Evolutionary conservation across 345 rosid species (phyloP), one percentile per base, ranked within the genome.

Genomic region (Hibiscus syriacus): DNA sequence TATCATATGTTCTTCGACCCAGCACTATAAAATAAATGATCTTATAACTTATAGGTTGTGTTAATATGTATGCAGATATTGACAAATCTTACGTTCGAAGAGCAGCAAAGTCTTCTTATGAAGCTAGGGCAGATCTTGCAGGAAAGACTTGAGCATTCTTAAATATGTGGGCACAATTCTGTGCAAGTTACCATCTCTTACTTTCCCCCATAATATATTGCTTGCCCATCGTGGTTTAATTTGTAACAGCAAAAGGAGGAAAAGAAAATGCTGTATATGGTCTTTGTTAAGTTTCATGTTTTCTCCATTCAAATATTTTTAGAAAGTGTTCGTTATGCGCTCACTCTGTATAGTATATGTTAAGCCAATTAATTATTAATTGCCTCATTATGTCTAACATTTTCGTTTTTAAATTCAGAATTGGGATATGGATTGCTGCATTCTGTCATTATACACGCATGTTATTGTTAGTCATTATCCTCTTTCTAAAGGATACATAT

Each of bases 41-140:
- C 32, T 16, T 27, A 1, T 10, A 32, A 12, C n/a, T n/a, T n/a
- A n/a, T n/a, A n/a, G n/a, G 9, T 16, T 27, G 25, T 27, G 29
- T 34, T 61, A 55, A 16, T 22, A 32, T 13, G 13, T 43, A 58
- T 39, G 73, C 73, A 94, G 97, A 82, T 94, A 75, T 71, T 86
- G 77, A 71, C 85, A 16, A 80, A 78, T 75, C 93, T 94, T 58
- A 78, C 88, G 16, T 80, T 81, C 0, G 97, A 91, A 80, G 96
- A 94, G 77, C 99, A 89, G 78, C 82, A 86, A 71, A 73, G 80
- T 45, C 83, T 92, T 43, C 80, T 77, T 52, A 29, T 56, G 62
- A 91, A 78, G 87, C 87, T 91, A 6, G 92, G 91, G 39, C 82
- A 89, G 64, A 80, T 92, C 70, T 63, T 92, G 8, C 83, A 77